These are phyloP conservation scores for Oenanthe sinensis DNA, from an alignment of 129 eudicot species.

Conservation along the genomic window DNA sequence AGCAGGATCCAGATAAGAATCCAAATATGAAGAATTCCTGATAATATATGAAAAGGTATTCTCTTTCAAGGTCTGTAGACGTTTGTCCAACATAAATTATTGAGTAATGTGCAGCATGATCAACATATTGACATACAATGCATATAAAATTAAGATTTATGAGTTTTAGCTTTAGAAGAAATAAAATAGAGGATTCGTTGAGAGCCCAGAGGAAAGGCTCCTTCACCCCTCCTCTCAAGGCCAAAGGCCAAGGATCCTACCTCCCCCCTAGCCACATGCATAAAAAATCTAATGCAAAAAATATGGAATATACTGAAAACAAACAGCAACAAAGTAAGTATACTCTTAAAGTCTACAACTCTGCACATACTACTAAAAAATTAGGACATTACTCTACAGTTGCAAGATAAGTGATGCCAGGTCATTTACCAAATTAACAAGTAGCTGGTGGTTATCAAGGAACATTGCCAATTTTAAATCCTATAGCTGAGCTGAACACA, in stretches of 20 bases:
- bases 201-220: too few species aligned
- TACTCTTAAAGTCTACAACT: not conserved
- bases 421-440: not conserved
- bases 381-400: not conserved
- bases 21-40: slow-evolving; percentile 21
- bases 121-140: not conserved
- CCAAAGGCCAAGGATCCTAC: too few species aligned
- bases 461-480: not conserved
- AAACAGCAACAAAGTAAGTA: not conserved
- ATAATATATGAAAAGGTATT: too few species aligned
- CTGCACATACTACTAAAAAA: not conserved
- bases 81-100: not conserved
- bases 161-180: too few species aligned
- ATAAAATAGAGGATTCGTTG: too few species aligned
- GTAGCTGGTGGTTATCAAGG: not conserved
- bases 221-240: too few species aligned
- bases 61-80: not conserved
- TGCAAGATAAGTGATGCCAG: not conserved
- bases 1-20: slow-evolving; percentile 89
- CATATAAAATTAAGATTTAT: not conserved
- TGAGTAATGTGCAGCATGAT: not conserved
- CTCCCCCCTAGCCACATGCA: too few species aligned
- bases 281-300: not conserved
- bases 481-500: not conserved
- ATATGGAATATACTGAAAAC: too few species aligned